Evolutionary conservation across 108 stramenopile genomes (phyloP).

Genomic region (Nitzschia inconspicua): DNA sequence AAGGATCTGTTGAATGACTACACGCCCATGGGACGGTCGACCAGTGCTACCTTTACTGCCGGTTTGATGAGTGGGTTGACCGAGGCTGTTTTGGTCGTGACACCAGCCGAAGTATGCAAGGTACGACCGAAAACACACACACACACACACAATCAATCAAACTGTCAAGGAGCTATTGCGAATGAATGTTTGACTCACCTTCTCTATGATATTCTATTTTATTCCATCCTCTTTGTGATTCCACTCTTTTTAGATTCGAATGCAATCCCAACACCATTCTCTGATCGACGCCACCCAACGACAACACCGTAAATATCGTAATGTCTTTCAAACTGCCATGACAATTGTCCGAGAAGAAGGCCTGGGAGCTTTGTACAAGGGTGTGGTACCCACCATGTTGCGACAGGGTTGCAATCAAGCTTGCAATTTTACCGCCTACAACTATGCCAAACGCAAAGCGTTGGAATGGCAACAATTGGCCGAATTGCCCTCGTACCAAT

Average conservation of each 20-base stretch:
- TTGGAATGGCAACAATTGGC: slow-evolving; percentile 11
- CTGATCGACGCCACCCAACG: slow-evolving; percentile 81
- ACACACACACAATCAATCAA: too few relatives aligned
- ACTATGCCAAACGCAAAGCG: slow-evolving; percentile 65
- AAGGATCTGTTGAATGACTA: slow-evolving; percentile 29
- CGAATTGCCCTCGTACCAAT: slow-evolving; percentile 14
- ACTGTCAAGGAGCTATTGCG: too few relatives aligned
- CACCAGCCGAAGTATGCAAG: slow-evolving; percentile 90
- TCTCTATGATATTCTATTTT: too few relatives aligned
- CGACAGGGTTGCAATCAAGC: slow-evolving; percentile 99
- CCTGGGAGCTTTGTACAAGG: slow-evolving; percentile 76
- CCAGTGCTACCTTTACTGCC: slow-evolving; percentile 71
- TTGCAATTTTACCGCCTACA: slow-evolving; percentile 95
- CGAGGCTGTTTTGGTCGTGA: slow-evolving; percentile 68
- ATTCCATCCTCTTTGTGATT: too few relatives aligned
- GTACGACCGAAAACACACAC: too few relatives aligned
- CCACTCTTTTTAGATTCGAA: too few relatives aligned
- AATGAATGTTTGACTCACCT: too few relatives aligned
- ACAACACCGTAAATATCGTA: slow-evolving; percentile 83
- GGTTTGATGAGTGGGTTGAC: slow-evolving; percentile 90
- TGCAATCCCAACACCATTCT: slow-evolving; percentile 90
- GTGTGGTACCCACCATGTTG: slow-evolving; percentile 84
- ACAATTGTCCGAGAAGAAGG: slow-evolving; percentile 83
- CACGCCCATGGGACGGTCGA: slow-evolving; percentile 8
- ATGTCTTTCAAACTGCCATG: slow-evolving; percentile 89